These are phyloP conservation scores for Tulasnella sp. DNA, from an alignment of 768 basidiomycete genomes.

Conservation along the genomic window DNA sequence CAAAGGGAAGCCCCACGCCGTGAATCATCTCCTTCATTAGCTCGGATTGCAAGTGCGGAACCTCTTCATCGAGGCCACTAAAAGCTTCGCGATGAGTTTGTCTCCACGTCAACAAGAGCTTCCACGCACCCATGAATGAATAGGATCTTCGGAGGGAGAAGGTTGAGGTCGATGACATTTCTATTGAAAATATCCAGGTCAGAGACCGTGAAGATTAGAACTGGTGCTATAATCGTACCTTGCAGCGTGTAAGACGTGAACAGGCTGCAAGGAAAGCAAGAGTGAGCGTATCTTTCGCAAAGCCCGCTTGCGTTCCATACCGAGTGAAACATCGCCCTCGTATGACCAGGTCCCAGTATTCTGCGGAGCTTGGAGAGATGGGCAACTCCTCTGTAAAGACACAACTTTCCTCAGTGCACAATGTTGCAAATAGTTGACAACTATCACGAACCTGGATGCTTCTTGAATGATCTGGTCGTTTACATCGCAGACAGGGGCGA, in stretches of 20 bases:
- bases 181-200: background rate
- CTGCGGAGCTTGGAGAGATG: slow-evolving; percentile 17
- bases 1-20: slow-evolving; percentile 16
- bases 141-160: slow-evolving; percentile 17
- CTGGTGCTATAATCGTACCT: background rate
- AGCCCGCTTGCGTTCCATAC: background rate
- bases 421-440: slow-evolving; percentile 10
- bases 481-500: slow-evolving; percentile 17
- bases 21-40: slow-evolving; percentile 19
- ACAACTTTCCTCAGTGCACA: slow-evolving; percentile 12
- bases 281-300: background rate
- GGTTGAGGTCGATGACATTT: slow-evolving; percentile 15
- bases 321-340: slow-evolving; percentile 18
- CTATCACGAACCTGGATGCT: slow-evolving; percentile 9
- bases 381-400: slow-evolving; percentile 13
- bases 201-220: background rate
- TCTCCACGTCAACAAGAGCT: background rate
- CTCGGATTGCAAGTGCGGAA: slow-evolving; percentile 17
- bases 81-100: background rate
- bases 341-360: slow-evolving; percentile 16
- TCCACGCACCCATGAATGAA: slow-evolving; percentile 18
- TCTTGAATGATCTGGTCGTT: slow-evolving; percentile 18
- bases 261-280: slow-evolving; percentile 13
- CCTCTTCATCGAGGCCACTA: slow-evolving; percentile 18
- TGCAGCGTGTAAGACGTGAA: slow-evolving; percentile 18